Evolutionary conservation across 2,329 filamentous ascomycete species (phyloP), one percentile per base, ranked within the genome.

Genomic region (Leptographium radiaticola): DNA sequence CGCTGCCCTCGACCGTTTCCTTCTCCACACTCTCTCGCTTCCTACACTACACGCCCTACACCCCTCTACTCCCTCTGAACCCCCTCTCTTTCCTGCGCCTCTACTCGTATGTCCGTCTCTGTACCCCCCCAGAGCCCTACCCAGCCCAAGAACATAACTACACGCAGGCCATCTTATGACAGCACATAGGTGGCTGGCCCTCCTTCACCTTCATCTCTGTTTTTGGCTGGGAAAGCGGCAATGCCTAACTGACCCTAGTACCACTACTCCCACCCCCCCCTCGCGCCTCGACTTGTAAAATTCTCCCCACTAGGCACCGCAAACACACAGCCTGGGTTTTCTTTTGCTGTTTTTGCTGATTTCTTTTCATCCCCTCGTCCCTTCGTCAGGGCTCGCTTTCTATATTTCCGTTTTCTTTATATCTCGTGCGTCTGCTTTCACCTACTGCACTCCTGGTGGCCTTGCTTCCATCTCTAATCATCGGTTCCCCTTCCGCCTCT

Each of bases 41-140:
- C 15, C 11, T 39, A 39, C 47, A 49, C 47, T 38, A 39, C 40
- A 7, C 13, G 25, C 33, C 34, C 20, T 43, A 13, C 33, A 20
- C 51, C 20, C n/a, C 46, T 49, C 40, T n/a, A 25, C 42, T 50
- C 43, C 31, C 30, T 51, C 34, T 39, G 15, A 42, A 20, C 15
- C 25, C 42, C 48, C 30, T 43, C n/a, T 25, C 25, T 25, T 25
- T 25, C 25, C 25, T 25, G 25, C 25, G 25, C 25, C 25, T 25
- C 25, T 25, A 25, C 25, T 25, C 25, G 25, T 25, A 25, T 25
- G 25, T 25, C 49, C 54, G 34, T 52, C 43, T 56, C 52, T 47
- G 50, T 40, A 48, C 49, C 55, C 47, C 47, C 36, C 44, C n/a
- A 39, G 50, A 48, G 55, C 52, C 53, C 40, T 55, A 52, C 40